phyloP scores from a whole-genome alignment of 73 alveolate genomes.

The Paramecium pentaurelia region DNA sequence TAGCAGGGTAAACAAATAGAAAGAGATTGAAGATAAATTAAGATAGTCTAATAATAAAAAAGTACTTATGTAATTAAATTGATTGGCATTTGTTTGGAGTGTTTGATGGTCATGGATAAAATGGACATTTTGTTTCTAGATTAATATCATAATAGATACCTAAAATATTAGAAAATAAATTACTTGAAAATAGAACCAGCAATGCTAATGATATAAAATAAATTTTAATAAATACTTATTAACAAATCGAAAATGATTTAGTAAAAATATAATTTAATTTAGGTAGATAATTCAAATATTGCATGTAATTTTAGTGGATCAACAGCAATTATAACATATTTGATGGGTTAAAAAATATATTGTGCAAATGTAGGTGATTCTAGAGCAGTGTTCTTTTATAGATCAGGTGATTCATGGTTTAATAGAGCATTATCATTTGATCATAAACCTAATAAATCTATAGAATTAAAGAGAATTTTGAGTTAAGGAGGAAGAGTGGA shows the following conservation, averaged over 20 bases:
- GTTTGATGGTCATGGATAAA: slow-evolving; percentile 60
- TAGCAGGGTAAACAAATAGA: neutral
- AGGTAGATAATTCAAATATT: slow-evolving; percentile 41
- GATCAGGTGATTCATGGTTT: neutral
- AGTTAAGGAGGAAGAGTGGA: slow-evolving; percentile 63
- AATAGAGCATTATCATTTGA: slow-evolving; percentile 49
- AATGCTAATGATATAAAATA: neutral
- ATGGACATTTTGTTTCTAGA: slow-evolving; percentile 49
- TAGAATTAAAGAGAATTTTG: slow-evolving; percentile 55
- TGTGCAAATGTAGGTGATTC: slow-evolving; percentile 68
- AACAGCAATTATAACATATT: neutral
- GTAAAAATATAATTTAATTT: neutral
- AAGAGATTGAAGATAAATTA: neutral
- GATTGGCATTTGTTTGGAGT: slow-evolving; percentile 38
- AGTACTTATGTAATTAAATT: neutral
- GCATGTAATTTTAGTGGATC: slow-evolving; percentile 54
- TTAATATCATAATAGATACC: neutral
- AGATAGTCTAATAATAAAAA: neutral
- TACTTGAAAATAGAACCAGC: neutral
- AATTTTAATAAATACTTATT: neutral
- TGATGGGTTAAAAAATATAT: slow-evolving; percentile 28
- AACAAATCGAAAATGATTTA: neutral
- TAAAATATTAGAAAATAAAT: neutral
- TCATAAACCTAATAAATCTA: slow-evolving; percentile 56
- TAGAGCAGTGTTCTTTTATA: slow-evolving; percentile 51